Evolutionary conservation across 2,329 filamentous ascomycete genomes (phyloP), one percentile per base, ranked within the genome.

Genomic region (Rhynchosporium secalis): DNA sequence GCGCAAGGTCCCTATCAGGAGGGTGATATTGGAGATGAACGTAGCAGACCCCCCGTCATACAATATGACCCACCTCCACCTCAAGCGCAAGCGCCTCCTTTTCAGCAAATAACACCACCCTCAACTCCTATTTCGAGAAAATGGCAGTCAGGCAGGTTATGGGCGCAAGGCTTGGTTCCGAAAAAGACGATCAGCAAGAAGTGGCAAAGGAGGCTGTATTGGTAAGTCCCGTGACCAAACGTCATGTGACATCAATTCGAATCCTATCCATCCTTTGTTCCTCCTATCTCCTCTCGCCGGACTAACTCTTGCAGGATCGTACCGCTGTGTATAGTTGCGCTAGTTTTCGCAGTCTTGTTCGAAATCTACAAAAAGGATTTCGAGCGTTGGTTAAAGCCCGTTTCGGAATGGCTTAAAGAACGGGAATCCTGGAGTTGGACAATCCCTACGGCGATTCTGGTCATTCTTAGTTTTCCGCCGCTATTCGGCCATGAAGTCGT

Each of bases 401-500:
- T 66, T 5, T 54, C 57, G 3, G 51, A 66, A n/a, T 66, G 65
- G 65, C n/a, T 66, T 20, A 41, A 29, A 3, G 54, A 6, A 47
- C 56, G 65, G 43, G 51, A 66, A 26, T n/a, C 62, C 0, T 66
- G 65, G 65, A 60, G 60, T 46, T 66, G 65, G 65, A 48, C 51
- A 2, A 55, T 66, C 5, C 65, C 65, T 1, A 56, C 57, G 1
- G 54, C 20, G 13, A 66, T 66, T 57, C 43, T 66, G 33, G 38
- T 66, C 13, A 54, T 66, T 45, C 49, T 66, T 8, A 66, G 62
- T 57, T 66, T 66, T 20, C 65, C 65, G 10, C 65, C 65, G 4
- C 36, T 66, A 6, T 66, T 66, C 29, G 65, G 65, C 10, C 65
- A 66, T 46, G 65, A 66, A 26, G 61, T 66, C 28, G 60, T 66